Conservation (phyloP, 495 filamentous ascomycete genomes). For the Aspergillus avenaceus region DNA sequence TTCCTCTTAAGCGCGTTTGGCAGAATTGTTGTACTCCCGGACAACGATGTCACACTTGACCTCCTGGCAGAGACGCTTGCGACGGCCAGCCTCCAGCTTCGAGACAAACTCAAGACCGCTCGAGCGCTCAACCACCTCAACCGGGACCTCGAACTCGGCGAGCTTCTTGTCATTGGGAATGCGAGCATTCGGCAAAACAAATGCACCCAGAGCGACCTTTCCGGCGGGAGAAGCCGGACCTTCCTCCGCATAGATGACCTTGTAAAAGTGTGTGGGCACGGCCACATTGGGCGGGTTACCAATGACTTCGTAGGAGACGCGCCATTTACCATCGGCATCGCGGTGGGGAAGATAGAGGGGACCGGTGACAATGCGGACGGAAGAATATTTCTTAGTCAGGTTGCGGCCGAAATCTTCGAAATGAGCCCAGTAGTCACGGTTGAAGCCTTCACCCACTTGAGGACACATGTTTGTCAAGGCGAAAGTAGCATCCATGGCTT, state of each 20-base stretch:
- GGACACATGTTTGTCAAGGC: conserved; percentile 93
- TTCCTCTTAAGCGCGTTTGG: conserved; percentile 21
- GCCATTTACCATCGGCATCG: conserved; percentile 87
- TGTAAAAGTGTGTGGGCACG: conserved; percentile 98
- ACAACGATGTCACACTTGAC: conserved; percentile 74
- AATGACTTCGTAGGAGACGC: conserved; percentile 95
- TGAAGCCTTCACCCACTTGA: conserved; percentile 96
- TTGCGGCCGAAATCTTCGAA: conserved; percentile 95
- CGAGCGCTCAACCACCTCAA: conserved; percentile 88
- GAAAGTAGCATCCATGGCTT: conserved; percentile 93
- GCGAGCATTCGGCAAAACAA: conserved; percentile 89
- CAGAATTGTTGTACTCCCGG: conserved; percentile 61
- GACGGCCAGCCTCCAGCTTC: conserved; percentile 65
- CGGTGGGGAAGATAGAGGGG: conserved; percentile 85
- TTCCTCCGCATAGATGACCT: conserved; percentile 94
- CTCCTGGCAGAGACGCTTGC: conserved; percentile 82
- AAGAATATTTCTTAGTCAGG: conserved; percentile 75
- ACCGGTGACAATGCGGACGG: conserved; percentile 87
- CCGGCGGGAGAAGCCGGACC: conserved; percentile 52
- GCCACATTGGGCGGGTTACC: conserved; percentile 90
- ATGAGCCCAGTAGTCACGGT: conserved; percentile 98
- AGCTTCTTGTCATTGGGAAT: conserved; percentile 84
- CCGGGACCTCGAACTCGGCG: conserved; percentile 85
- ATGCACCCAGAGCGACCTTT: conserved; percentile 85
- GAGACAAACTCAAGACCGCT: conserved; percentile 86